These are phyloP conservation scores for Misopates orontium DNA, from an alignment of 257 asterid genomes.

Conservation along the genomic window DNA sequence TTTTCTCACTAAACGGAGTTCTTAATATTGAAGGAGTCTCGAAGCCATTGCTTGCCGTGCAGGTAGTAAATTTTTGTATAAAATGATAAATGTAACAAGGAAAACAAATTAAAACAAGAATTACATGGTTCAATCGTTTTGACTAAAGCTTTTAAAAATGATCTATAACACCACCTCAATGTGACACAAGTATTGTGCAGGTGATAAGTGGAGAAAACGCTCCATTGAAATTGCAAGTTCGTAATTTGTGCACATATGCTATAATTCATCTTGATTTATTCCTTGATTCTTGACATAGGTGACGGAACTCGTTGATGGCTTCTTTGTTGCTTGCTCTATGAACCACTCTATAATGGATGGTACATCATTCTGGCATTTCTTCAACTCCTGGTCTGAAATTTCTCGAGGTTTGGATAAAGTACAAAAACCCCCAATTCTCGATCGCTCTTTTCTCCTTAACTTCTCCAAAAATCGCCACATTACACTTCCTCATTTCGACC, in stretches of 20 bases:
- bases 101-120: too few relatives aligned
- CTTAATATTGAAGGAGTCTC: constrained; percentile 38
- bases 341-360: constrained; percentile 49
- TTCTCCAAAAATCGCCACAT: constrained; percentile 4
- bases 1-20: constrained; percentile 42
- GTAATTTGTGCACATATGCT: too few relatives aligned
- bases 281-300: too few relatives aligned
- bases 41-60: constrained; percentile 41
- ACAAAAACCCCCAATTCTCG: constrained; percentile 29
- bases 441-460: constrained; percentile 29
- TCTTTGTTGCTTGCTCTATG: constrained; percentile 38
- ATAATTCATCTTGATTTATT: too few relatives aligned
- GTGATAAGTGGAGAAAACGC: too few relatives aligned
- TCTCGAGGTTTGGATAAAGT: constrained; percentile 24
- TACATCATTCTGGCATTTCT: constrained; percentile 52
- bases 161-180: too few relatives aligned
- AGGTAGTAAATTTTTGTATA: too few relatives aligned
- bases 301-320: constrained; percentile 48
- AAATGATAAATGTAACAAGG: too few relatives aligned
- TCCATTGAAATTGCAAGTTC: too few relatives aligned
- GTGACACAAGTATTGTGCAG: too few relatives aligned
- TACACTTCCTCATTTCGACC: constrained; percentile 25
- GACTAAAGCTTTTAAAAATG: too few relatives aligned
- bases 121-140: too few relatives aligned
- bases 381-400: constrained; percentile 53